Evolutionary conservation across 371 early-diverging fungal genomes (phyloP).

Genomic region (Syncephalastrum monosporum): DNA sequence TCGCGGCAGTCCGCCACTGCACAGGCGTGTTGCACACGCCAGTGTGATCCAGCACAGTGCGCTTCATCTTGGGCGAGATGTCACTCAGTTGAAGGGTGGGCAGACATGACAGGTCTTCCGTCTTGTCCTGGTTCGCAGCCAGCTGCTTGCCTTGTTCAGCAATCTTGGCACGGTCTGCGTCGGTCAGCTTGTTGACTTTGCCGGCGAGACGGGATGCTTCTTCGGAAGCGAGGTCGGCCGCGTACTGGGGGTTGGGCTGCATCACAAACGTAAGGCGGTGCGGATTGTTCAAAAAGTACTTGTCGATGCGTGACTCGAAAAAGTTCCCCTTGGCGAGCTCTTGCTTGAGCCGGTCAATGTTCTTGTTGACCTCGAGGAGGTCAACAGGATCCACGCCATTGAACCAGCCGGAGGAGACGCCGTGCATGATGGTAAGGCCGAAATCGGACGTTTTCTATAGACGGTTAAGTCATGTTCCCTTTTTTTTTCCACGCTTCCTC

Average conservation of each 20-base stretch:
- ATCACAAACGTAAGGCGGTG: conserved; percentile 81
- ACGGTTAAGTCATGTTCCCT: not conserved
- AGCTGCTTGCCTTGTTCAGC: conserved; percentile 62
- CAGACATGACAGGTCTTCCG: conserved; percentile 79
- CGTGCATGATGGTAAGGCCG: conserved; percentile 82
- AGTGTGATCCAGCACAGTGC: conserved; percentile 67
- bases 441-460: conserved; percentile 82
- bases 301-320: conserved; percentile 68
- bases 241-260: conserved; percentile 75
- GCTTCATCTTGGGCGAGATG: conserved; percentile 62
- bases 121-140: conserved; percentile 66
- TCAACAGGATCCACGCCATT: conserved; percentile 88
- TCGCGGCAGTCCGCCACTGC: conserved; percentile 78
- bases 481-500: conserved; percentile 6
- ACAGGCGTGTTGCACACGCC: conserved; percentile 60
- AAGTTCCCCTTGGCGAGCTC: conserved; percentile 65
- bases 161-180: conserved; percentile 58
- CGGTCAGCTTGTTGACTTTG: conserved; percentile 60
- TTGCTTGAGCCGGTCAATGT: conserved; percentile 70
- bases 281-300: conserved; percentile 76
- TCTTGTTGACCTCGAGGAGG: conserved; percentile 77
- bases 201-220: conserved; percentile 67
- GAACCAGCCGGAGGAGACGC: conserved; percentile 80
- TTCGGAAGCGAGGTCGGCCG: conserved; percentile 49
- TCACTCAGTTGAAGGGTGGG: conserved; percentile 81